Conservation (phyloP, 2,329 filamentous ascomycete species). For the Cladosporium sp. region DNA sequence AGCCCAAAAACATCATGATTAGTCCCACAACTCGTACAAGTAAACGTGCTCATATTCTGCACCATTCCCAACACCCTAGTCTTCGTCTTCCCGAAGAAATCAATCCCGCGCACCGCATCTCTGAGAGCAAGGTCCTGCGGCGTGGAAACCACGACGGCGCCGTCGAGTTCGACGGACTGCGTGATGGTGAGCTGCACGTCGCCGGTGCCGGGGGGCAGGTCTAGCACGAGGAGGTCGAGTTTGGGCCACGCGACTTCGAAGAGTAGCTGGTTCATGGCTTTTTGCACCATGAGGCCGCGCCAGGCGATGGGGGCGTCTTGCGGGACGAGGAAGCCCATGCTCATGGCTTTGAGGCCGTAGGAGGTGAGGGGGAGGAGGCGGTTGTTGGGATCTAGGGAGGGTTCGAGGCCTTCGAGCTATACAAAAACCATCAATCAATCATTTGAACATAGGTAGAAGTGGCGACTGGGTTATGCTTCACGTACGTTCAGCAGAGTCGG, state of each 20-base stretch:
- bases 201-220: constrained; percentile 90
- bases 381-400: constrained; percentile 54
- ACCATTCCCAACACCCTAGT: constrained; percentile 84
- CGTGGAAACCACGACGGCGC: constrained; percentile 84
- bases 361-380: constrained; percentile 85
- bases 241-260: constrained; percentile 94
- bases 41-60: constrained; percentile 87
- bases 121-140: constrained; percentile 91
- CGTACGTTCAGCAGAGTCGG: constrained; percentile 84
- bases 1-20: constrained; percentile 42
- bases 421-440: background rate
- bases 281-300: constrained; percentile 97
- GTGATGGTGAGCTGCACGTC: constrained; percentile 97
- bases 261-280: constrained; percentile 90
- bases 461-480: constrained; percentile 41
- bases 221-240: constrained; percentile 84
- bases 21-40: constrained; percentile 63
- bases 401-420: constrained; percentile 39
- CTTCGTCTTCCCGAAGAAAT: constrained; percentile 86
- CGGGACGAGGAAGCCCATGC: constrained; percentile 89
- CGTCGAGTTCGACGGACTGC: constrained; percentile 88
- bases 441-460: background rate
- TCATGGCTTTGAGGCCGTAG: constrained; percentile 97
- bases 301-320: constrained; percentile 85
- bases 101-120: constrained; percentile 87